Conservation (phyloP, 2,329 filamentous ascomycete species). For the Sporothrix schenckii region DNA sequence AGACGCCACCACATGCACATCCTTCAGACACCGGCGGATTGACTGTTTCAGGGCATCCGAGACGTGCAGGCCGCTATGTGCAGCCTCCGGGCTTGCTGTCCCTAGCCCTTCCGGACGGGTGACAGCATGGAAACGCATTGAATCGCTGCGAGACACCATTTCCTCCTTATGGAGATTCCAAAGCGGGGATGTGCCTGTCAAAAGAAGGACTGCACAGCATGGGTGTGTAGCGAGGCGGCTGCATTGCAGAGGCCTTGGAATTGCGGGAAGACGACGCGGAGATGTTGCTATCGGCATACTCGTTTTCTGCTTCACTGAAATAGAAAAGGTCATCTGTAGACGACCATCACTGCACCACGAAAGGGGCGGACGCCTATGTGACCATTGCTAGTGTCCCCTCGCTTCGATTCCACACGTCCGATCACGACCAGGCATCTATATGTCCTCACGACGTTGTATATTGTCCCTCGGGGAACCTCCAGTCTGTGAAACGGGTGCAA, state of each 20-base stretch:
- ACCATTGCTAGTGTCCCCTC: too few species aligned
- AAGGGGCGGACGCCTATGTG: too few species aligned
- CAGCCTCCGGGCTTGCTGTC: conserved; percentile 1
- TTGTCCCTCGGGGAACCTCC: too few species aligned
- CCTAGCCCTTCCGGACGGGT: not conserved
- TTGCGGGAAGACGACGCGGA: too few species aligned
- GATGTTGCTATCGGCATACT: too few species aligned
- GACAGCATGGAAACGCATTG: not conserved
- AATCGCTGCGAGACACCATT: not conserved
- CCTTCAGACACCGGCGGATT: not conserved
- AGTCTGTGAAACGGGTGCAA: too few species aligned
- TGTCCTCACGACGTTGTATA: too few species aligned
- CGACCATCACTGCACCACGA: too few species aligned
- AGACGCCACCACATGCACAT: not conserved
- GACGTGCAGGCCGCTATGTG: not conserved
- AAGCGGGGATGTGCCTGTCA: not conserved
- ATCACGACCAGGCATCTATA: too few species aligned
- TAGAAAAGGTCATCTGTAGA: too few species aligned
- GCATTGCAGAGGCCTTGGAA: not conserved
- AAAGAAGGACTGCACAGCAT: not conserved
- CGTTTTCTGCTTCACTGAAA: too few species aligned
- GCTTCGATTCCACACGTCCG: too few species aligned
- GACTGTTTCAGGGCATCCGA: conserved; percentile 21
- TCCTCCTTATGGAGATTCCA: not conserved
- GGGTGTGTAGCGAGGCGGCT: conserved; percentile 1